These are phyloP conservation scores for Balakata baccata DNA, from an alignment of 345 rosid genomes.

Conservation along the genomic window DNA sequence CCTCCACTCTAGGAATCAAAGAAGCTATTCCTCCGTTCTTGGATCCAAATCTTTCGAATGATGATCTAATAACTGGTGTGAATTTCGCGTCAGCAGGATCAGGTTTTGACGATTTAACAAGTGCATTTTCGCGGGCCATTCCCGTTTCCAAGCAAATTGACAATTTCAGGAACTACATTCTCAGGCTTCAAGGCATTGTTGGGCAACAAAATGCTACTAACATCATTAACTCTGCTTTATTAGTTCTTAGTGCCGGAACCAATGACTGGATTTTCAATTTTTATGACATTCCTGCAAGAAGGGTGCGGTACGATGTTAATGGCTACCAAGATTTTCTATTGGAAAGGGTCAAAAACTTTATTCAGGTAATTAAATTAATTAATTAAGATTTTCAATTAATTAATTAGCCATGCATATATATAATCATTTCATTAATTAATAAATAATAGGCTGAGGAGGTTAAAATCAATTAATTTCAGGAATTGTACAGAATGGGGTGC, in stretches of 20 bases:
- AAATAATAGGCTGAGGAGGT: not conserved
- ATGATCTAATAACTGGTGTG: constrained; percentile 27
- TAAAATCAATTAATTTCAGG: not conserved
- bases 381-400: no score
- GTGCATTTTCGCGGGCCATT: not conserved
- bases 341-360: not conserved
- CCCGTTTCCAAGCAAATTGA: not conserved
- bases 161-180: no score
- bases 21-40: constrained; percentile 21
- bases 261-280: not conserved
- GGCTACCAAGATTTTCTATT: not conserved
- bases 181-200: not conserved
- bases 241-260: no score
- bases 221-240: not conserved
- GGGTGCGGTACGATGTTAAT: not conserved
- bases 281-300: not conserved
- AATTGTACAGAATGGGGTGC: constrained; percentile 5
- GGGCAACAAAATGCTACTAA: not conserved
- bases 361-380: not conserved
- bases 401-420: not conserved
- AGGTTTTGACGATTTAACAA: constrained; percentile 16
- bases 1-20: constrained; percentile 19
- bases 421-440: not conserved
- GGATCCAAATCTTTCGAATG: constrained; percentile 11
- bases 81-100: constrained; percentile 27